Evolutionary conservation across 1,284 basidiomycete genomes (phyloP), one percentile per base, ranked within the genome.

Genomic region (Sporisorium scitamineum): DNA sequence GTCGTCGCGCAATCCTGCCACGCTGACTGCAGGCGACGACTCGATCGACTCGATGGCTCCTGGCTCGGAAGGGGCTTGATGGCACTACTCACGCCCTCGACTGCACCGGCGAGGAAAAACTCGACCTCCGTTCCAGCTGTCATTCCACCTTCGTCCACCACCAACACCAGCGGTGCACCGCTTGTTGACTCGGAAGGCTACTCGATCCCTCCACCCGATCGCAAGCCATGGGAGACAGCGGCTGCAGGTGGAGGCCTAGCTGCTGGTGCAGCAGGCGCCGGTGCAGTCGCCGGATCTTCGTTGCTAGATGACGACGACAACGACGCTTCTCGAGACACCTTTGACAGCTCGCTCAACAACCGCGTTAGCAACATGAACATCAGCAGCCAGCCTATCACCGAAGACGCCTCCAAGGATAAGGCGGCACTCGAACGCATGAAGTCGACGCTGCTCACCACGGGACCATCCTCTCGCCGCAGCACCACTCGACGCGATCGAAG

Each of bases 141-240:
- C 22, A 31, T 50, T 9, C 29, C 62, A 9, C 13, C 61, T 34
- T 45, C 54, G 16, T 31, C 61, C 10, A 39, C 71, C 11, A 39
- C 53, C 54, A 22, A 58, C 13, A 27, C 68, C 16, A 47, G 51
- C 52, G 20, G 63, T 58, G 51, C 80, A 27, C 64, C 76, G 41
- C 70, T 79, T 52, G 87, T 89, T 16, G 88, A 89, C 54, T 80
- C 83, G 0, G 88, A 89, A 54, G 88, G 88, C 7, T 89, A 86
- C 85, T 87, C 87, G 11, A 86, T 89, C 11, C 87, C 88, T 16
- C 88, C 88, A 0, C 82, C 86, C 1, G 88, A 88, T 70, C 82
- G 87, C 52, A 86, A 83, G 65, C 86, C 86, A 2, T 88, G 87
- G 88, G 87, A 83, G 78, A 57, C 65, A 1, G 51, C 61, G 8